Base-by-base conservation (phyloP, 495 filamentous ascomycete genomes). In the Astrothelium macrocarpum region DNA sequence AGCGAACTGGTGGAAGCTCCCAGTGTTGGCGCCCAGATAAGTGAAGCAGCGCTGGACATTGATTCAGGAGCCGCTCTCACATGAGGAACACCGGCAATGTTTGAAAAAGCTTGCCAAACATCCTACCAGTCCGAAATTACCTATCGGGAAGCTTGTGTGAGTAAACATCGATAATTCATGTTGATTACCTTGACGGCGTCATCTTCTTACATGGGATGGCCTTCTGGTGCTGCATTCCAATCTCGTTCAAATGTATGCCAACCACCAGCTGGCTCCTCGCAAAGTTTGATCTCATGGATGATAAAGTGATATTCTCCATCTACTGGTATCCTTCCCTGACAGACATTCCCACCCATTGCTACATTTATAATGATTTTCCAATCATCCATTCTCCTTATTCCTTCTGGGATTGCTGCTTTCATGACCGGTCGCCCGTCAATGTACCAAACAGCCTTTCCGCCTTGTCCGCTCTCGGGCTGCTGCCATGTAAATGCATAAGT, bases 301-400 rank as follows among this genome's bases (percentile, higher is more conserved):
- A 78, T 70, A 64, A 79, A 71, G 59, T 79, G 76, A 65, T 78
- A 80, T 18, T 53, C 32, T 10, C 78, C 78, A 64, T 78, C 70
- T 25, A 14, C 62, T 4, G 78, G 78, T 7, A 70, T 59, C 59
- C 71, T 71, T 10, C 77, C 77, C 23, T 70, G 62, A 42, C 74
- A 77, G 14, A 80, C 77, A 66, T 76, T 79, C 14, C 78, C 78
- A 1, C 77, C 78, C 72, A 80, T 78, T 4, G 78, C 78, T 18
- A 78, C 66, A 64, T 80, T 80, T 25, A 80, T 65, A 39, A 77
- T 67, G 23, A 80, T 63, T 31, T 64, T 66, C 64, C 66, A 79
- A 56, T 79, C 78, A 64, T 72, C 71, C 53, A 80, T 72, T 23
- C 70, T 69, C 58, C 78, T 70, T 18, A 75, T 77, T 0, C 76